Base-by-base conservation (phyloP, 73 alveolate species). In the Diophrys sp. region DNA sequence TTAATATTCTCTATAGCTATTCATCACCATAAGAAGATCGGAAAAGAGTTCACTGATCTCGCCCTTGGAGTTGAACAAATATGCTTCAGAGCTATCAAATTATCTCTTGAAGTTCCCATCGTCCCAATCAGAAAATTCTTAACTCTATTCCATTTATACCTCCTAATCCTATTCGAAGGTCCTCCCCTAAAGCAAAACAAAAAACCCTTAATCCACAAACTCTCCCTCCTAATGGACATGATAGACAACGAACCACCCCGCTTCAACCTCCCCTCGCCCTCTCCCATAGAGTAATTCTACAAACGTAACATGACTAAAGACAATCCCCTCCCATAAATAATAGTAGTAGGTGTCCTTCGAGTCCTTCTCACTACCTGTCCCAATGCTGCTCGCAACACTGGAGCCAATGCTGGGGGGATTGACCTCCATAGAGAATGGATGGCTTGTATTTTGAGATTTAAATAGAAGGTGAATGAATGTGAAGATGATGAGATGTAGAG, bases 391-490 rank as follows among this genome's bases (percentile, higher is more conserved):
- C 71, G 89, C 25, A 85, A 75, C 54, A 72, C 87, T 1, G 89
- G 89, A 56, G n/a, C n/a, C n/a, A n/a, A n/a, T n/a, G n/a, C n/a
- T n/a, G 67, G 78, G 57, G 96, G 96, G 32, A 89, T 89, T 23
- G 96, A 89, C 71, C 70, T 89, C 62, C 96, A 89, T 73, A 67
- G 91, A 78, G 96, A 89, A 54, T 89, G 96, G 96, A 71, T 72
- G 25, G 69, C 88, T 23, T 28, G 87, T 31, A 25, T 71, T 1
- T 33, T 78, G 32, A 1, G 79, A 74, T 57, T 83, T 29, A 66
- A 75, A 55, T 81, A 72, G 82, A 75, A 76, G n/a, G 75, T 62
- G 56, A 82, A 54, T 79, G 29, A 53, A 25, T 73, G 71, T 29
- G n/a, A n/a, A n/a, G n/a, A n/a, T n/a, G n/a, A n/a, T n/a, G n/a